Conservation (phyloP, 2,329 filamentous ascomycete genomes). For the Fusarium sp. region DNA sequence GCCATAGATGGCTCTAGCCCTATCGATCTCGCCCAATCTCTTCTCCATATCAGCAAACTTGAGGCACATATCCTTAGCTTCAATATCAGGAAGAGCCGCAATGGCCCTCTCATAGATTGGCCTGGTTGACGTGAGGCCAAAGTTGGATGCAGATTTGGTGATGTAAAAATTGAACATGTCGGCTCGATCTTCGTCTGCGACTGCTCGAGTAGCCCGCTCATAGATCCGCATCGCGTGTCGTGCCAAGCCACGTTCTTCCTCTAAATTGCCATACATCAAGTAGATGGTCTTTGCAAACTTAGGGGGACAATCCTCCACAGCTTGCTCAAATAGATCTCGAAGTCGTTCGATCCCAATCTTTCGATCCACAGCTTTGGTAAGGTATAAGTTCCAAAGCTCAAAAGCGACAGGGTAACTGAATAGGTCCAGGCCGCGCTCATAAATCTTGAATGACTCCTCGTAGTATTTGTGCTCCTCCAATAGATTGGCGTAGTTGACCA, state of each 20-base stretch:
- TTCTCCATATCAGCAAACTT: slow-evolving; percentile 99
- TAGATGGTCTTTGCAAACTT: slow-evolving; percentile 97
- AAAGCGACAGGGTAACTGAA: slow-evolving; percentile 99
- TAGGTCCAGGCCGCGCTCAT: slow-evolving; percentile 94
- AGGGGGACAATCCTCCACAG: slow-evolving; percentile 91
- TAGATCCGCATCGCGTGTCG: slow-evolving; percentile 99
- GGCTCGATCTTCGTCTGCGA: slow-evolving; percentile 91
- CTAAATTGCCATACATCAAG: slow-evolving; percentile 97
- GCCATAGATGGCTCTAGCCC: slow-evolving; percentile 93
- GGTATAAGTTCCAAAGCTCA: slow-evolving; percentile 97
- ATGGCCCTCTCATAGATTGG: slow-evolving; percentile 98
- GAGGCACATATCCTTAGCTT: slow-evolving; percentile 97
- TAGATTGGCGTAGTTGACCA: slow-evolving; percentile 97
- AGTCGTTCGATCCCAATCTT: slow-evolving; percentile 95
- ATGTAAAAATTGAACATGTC: slow-evolving; percentile 99
- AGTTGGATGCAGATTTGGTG: slow-evolving; percentile 97
- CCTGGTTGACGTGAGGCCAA: slow-evolving; percentile 92
- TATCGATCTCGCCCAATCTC: slow-evolving; percentile 90
- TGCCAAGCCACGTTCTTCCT: slow-evolving; percentile 94
- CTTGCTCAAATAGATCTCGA: slow-evolving; percentile 96
- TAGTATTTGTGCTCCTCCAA: slow-evolving; percentile 95
- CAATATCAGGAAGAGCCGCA: slow-evolving; percentile 87
- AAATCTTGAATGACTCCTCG: slow-evolving; percentile 98
- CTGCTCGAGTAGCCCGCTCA: slow-evolving; percentile 93
- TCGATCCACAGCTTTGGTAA: slow-evolving; percentile 95